Evolutionary conservation across 768 basidiomycete species (phyloP).

Genomic region (Tylopilus sp.): DNA sequence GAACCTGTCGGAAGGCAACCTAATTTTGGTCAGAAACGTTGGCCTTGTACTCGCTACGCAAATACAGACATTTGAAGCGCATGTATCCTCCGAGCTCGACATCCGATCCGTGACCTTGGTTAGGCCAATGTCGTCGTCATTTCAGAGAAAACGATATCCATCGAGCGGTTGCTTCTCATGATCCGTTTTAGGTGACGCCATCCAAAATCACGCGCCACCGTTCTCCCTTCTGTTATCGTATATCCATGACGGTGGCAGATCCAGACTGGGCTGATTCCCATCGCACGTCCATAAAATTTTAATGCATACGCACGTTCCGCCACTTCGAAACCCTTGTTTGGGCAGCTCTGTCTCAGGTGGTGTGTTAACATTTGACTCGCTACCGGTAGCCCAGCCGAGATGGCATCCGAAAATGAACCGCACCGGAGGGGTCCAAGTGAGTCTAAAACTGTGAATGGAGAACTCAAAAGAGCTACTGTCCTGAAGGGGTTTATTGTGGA

Average conservation of each 20-base stretch:
- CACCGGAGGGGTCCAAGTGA: too few relatives aligned
- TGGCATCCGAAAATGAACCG: too few relatives aligned
- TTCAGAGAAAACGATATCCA: background rate
- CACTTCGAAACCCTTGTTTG: too few relatives aligned
- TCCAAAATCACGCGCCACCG: background rate
- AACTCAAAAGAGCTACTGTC: too few relatives aligned
- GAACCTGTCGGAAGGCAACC: background rate
- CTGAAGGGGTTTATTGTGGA: too few relatives aligned
- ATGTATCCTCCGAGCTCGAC: conserved; percentile 50
- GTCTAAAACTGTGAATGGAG: too few relatives aligned
- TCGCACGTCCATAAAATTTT: too few relatives aligned
- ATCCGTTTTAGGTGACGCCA: background rate
- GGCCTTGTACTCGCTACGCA: conserved; percentile 76
- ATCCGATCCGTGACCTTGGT: conserved; percentile 6
- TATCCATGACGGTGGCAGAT: background rate
- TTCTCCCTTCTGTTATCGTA: background rate
- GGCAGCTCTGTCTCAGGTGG: too few relatives aligned
- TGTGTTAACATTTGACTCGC: too few relatives aligned
- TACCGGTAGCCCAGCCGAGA: too few relatives aligned
- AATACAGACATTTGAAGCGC: conserved; percentile 76
- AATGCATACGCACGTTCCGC: too few relatives aligned
- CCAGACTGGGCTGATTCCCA: too few relatives aligned
- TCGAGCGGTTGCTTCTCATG: background rate
- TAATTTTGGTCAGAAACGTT: conserved; percentile 59
- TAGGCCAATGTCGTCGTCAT: background rate